Evolutionary conservation across 2,329 filamentous ascomycete genomes (phyloP).

Genomic region (Sphaerulina vaccinii): DNA sequence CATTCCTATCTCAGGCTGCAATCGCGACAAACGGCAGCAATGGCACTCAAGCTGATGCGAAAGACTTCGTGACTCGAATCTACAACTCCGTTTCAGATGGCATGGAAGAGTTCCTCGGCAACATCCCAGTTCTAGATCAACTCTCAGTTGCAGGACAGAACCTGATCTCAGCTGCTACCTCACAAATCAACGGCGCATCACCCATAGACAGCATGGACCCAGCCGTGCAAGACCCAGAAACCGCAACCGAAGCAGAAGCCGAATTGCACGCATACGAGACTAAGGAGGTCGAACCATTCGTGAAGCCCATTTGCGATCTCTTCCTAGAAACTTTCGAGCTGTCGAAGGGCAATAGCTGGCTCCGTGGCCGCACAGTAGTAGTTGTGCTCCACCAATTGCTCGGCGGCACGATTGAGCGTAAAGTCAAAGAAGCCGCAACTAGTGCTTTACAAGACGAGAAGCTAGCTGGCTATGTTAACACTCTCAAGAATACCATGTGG

Average conservation of each 20-base stretch:
- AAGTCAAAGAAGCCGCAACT: slow-evolving; percentile 81
- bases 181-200: slow-evolving; percentile 46
- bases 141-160: slow-evolving; percentile 90
- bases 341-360: slow-evolving; percentile 94
- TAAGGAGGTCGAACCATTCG: slow-evolving; percentile 86
- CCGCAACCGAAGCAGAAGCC: slow-evolving; percentile 77
- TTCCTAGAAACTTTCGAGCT: slow-evolving; percentile 95
- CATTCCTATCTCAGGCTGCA: slow-evolving; percentile 85
- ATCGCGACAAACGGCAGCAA: slow-evolving; percentile 62
- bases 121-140: slow-evolving; percentile 92
- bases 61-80: slow-evolving; percentile 86
- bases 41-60: slow-evolving; percentile 61
- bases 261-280: slow-evolving; percentile 92
- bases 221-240: slow-evolving; percentile 46
- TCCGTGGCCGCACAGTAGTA: slow-evolving; percentile 90
- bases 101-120: slow-evolving; percentile 96
- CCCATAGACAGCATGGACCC: slow-evolving; percentile 46
- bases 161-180: slow-evolving; percentile 71
- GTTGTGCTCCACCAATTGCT: slow-evolving; percentile 94
- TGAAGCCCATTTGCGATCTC: slow-evolving; percentile 96
- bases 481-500: slow-evolving; percentile 79
- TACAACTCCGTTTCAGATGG: slow-evolving; percentile 97
- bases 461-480: slow-evolving; percentile 70
- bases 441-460: slow-evolving; percentile 73
- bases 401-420: slow-evolving; percentile 92